Conservation (phyloP, 148 eudicot species). For the Agrostemma githago region DNA sequence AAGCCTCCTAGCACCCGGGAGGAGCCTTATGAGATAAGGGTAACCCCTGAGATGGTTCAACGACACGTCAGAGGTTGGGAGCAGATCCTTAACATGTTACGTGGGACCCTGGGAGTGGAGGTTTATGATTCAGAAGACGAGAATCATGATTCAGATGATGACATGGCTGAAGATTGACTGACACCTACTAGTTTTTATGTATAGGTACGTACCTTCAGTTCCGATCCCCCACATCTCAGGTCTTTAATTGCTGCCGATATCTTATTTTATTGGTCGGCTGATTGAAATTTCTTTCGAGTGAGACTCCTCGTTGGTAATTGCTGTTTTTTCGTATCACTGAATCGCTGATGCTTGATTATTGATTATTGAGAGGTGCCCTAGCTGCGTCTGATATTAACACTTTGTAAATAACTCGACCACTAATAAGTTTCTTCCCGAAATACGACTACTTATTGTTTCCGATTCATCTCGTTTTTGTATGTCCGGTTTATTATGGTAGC, state of each 20-base stretch:
- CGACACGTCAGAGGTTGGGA: conserved; percentile 48
- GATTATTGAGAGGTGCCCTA: background rate
- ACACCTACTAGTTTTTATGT: conserved; percentile 19
- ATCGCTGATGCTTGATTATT: background rate
- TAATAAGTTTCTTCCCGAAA: background rate
- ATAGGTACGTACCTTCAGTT: conserved; percentile 2
- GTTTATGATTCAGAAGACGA: conserved; percentile 40
- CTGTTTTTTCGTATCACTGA: background rate
- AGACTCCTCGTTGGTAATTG: conserved; percentile 8
- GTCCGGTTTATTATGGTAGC: too few species aligned
- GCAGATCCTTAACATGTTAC: conserved; percentile 45
- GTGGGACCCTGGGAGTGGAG: conserved; percentile 40
- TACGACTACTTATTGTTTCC: too few species aligned
- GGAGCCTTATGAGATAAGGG: conserved; percentile 18
- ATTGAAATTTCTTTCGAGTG: background rate
- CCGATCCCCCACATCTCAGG: background rate
- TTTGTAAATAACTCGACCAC: conserved; percentile 11
- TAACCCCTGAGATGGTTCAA: conserved; percentile 34
- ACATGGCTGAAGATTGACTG: conserved; percentile 26
- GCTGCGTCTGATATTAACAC: background rate
- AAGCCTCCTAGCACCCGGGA: conserved; percentile 16
- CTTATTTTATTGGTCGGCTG: conserved; percentile 8
- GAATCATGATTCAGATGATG: conserved; percentile 36
- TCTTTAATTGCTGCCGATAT: background rate
- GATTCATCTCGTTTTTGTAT: too few species aligned